Percentiles rank a stretch among this genome's conserved stretches.
phyloP scores from a whole-genome alignment of 495 filamentous ascomycete genomes.

The Mytilinidion resinicola region DNA sequence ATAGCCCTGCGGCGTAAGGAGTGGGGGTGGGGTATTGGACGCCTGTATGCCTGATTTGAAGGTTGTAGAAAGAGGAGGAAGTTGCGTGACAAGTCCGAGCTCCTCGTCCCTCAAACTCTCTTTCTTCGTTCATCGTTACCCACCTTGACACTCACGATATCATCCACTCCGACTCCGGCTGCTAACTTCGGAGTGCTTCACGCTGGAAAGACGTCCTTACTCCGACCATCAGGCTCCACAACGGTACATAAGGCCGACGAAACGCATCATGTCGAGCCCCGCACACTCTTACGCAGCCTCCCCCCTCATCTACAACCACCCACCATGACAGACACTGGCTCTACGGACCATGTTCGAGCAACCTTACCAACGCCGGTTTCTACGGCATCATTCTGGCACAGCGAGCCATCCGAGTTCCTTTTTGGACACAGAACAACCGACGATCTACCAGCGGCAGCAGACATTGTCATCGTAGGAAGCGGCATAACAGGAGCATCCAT shows the following conservation, averaged over 20 bases:
- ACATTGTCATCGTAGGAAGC: constrained; percentile 66
- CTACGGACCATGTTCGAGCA: constrained; percentile 6
- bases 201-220: no score
- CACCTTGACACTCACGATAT: no score
- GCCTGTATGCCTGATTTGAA: no score
- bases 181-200: no score
- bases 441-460: constrained; percentile 50
- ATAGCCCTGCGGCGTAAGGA: no score
- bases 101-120: no score
- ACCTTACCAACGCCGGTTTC: constrained; percentile 19
- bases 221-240: no score
- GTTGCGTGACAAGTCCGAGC: no score
- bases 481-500: constrained; percentile 66
- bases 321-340: background rate
- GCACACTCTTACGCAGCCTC: background rate
- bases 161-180: no score
- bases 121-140: no score
- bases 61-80: no score
- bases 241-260: background rate
- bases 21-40: no score
- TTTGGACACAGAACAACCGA: constrained; percentile 55
- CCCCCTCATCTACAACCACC: background rate
- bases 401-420: constrained; percentile 49
- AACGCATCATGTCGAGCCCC: background rate
- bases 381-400: constrained; percentile 70